Evolutionary conservation across 2,329 filamentous ascomycete species (phyloP).

Genomic region (Ophiognomonia clavigignenti-juglandacearum): DNA sequence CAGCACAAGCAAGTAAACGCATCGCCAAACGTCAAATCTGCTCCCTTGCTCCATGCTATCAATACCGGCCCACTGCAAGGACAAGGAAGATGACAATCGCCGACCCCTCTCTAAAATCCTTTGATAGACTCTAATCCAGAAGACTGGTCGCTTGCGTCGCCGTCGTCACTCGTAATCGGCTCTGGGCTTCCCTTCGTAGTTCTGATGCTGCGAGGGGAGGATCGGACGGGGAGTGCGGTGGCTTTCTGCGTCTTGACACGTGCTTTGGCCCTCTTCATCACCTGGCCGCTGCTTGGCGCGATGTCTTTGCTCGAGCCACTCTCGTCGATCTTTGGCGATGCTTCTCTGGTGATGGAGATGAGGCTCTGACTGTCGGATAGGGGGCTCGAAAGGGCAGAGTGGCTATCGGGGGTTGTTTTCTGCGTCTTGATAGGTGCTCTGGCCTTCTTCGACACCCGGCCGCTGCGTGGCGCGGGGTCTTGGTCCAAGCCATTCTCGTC

Average conservation of each 20-base stretch:
- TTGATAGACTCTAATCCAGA: too few species aligned
- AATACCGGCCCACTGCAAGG: too few species aligned
- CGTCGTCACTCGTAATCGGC: background rate
- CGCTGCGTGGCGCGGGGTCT: background rate
- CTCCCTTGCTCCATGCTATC: too few species aligned
- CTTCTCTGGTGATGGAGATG: background rate
- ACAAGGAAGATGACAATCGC: too few species aligned
- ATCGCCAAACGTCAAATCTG: too few species aligned
- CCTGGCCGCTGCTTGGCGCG: background rate
- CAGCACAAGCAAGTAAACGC: too few species aligned
- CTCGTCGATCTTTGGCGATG: background rate
- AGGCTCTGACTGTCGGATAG: background rate
- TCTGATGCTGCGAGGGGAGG: background rate
- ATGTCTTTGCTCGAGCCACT: constrained; percentile 11
- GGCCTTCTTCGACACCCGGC: background rate
- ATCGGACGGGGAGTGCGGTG: background rate
- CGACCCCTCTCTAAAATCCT: too few species aligned
- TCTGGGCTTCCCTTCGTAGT: background rate
- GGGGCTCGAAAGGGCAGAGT: constrained; percentile 1
- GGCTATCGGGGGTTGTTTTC: too few species aligned
- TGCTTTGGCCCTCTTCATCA: background rate
- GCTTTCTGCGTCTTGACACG: background rate
- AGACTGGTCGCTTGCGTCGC: background rate
- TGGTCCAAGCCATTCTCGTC: constrained; percentile 11
- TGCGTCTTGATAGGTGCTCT: background rate